Evolutionary conservation across 345 rosid species (phyloP).

Genomic region (Passiflora organensis): DNA sequence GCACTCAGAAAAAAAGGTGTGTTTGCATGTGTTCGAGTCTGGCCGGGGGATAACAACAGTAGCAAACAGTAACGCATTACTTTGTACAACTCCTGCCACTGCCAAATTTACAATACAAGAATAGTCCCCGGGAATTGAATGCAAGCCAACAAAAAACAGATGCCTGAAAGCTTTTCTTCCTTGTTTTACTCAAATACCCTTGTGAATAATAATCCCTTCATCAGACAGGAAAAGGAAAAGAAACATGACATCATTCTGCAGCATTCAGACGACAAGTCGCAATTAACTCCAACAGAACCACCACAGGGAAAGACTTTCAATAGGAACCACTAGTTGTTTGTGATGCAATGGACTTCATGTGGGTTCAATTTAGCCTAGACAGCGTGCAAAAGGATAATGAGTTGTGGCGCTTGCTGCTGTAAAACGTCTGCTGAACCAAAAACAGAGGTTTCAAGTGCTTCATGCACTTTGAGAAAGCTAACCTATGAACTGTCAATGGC

Average conservation of each 20-base stretch:
- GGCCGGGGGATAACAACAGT: constrained; percentile 24
- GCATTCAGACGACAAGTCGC: neutral
- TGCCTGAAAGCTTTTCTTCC: neutral
- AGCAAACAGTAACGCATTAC: constrained; percentile 18
- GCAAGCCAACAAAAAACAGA: constrained; percentile 25
- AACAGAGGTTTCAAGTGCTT: no score
- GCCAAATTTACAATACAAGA: constrained; percentile 31
- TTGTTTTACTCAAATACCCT: neutral
- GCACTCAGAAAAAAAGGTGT: constrained; percentile 20
- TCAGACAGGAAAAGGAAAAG: no score
- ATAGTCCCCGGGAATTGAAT: constrained; percentile 30
- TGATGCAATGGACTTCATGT: no score
- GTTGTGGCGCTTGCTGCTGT: no score
- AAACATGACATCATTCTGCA: neutral
- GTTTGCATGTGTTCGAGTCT: constrained; percentile 40
- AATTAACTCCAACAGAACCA: neutral
- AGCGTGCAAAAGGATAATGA: no score
- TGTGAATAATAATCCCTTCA: no score
- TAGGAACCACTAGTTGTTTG: no score
- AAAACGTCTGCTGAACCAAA: no score
- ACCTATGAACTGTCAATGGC: no score
- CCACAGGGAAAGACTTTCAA: no score
- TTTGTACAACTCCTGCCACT: constrained; percentile 28
- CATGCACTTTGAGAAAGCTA: no score
- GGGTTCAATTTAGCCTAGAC: no score